These are phyloP conservation scores for Naganishia cerealis DNA, from an alignment of 1,284 basidiomycete genomes.

Conservation along the genomic window DNA sequence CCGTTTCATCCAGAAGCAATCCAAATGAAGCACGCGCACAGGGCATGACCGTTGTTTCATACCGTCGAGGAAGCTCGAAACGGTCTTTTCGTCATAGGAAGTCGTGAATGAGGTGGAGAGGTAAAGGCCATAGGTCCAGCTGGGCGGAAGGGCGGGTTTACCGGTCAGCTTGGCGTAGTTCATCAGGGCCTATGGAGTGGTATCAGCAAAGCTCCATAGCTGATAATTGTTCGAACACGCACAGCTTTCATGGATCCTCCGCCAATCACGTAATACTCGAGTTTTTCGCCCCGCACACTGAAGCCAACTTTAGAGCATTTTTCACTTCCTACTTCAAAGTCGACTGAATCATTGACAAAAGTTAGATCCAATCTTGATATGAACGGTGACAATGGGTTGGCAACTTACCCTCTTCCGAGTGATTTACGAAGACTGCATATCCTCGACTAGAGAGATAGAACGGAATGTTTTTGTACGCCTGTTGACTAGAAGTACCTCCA, in stretches of 20 bases:
- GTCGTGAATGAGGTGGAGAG: constrained; percentile 74
- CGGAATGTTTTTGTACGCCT: constrained; percentile 62
- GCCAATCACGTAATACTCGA: constrained; percentile 66
- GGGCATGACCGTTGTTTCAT: constrained; percentile 67
- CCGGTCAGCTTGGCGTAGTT: constrained; percentile 40
- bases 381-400: no score
- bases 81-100: constrained; percentile 65
- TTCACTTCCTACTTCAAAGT: constrained; percentile 71
- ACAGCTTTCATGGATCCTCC: constrained; percentile 46
- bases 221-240: neutral
- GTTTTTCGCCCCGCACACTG: constrained; percentile 63
- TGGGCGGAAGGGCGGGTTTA: constrained; percentile 61
- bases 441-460: constrained; percentile 58
- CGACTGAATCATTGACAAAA: constrained; percentile 43
- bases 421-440: constrained; percentile 73
- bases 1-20: constrained; percentile 63
- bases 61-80: constrained; percentile 67
- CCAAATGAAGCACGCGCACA: constrained; percentile 74
- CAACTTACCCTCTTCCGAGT: constrained; percentile 64
- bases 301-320: constrained; percentile 70
- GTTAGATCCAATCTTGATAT: neutral
- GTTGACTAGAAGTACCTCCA: constrained; percentile 61
- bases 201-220: neutral
- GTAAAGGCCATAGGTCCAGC: constrained; percentile 74
- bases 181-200: constrained; percentile 26